Conservation (phyloP, 2,329 filamentous ascomycete genomes). For the Cladosporium sp. region DNA sequence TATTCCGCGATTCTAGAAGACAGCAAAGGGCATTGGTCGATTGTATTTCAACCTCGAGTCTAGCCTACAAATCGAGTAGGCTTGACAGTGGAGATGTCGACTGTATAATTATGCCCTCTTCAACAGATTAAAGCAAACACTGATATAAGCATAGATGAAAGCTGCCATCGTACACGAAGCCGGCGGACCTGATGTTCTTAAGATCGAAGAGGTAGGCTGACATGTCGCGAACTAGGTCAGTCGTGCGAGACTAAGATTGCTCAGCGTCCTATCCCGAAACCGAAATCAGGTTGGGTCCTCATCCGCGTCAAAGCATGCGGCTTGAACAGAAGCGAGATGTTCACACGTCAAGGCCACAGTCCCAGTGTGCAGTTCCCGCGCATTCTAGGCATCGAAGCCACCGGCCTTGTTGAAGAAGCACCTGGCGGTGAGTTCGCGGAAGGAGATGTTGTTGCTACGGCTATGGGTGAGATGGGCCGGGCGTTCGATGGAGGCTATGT, state of each 20-base stretch:
- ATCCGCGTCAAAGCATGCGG: constrained; percentile 43
- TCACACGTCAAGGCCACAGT: constrained; percentile 44
- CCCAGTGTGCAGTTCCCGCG: constrained; percentile 40
- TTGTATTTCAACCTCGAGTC: no score
- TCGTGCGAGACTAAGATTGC: constrained; percentile 28
- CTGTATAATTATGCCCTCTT: not conserved
- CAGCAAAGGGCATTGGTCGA: no score
- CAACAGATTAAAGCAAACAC: not conserved
- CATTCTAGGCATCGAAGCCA: constrained; percentile 46
- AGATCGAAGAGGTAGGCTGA: constrained; percentile 24
- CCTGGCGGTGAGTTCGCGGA: constrained; percentile 34
- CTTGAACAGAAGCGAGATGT: constrained; percentile 46
- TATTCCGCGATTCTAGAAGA: no score
- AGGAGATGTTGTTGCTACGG: constrained; percentile 43
- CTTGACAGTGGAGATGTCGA: not conserved
- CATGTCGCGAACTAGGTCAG: not conserved
- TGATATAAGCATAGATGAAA: constrained; percentile 35
- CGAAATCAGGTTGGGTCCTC: constrained; percentile 37
- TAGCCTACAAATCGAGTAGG: no score
- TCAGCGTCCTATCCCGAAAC: constrained; percentile 36
- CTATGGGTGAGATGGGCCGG: constrained; percentile 47
- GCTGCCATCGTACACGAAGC: constrained; percentile 40
- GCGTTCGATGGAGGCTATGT: constrained; percentile 45
- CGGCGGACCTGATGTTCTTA: constrained; percentile 39
- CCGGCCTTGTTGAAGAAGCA: constrained; percentile 38